These are phyloP conservation scores for Pythium rishiriense DNA, from an alignment of 352 stramenopile genomes.

Conservation along the genomic window DNA sequence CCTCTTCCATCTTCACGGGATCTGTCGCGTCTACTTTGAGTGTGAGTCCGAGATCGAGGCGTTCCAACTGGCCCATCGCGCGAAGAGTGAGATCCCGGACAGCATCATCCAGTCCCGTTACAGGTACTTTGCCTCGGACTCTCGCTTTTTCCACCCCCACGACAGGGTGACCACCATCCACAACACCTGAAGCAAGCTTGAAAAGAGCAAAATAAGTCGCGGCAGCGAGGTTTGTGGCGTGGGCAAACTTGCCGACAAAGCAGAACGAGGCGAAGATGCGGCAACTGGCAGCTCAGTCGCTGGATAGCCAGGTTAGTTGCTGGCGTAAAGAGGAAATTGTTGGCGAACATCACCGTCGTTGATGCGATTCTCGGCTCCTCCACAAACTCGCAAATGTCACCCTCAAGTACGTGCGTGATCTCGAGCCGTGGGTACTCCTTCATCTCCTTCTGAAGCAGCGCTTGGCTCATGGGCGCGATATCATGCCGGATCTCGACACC, in stretches of 20 bases:
- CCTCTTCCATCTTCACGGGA: not conserved
- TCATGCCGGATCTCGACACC: conserved; percentile 7
- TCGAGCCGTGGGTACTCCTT: not conserved
- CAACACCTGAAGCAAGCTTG: not conserved
- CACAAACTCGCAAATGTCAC: not conserved
- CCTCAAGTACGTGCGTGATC: not conserved
- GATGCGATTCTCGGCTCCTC: not conserved
- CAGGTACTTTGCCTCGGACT: not conserved
- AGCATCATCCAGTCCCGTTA: not conserved
- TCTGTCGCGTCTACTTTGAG: conserved; percentile 4
- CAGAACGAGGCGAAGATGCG: not conserved
- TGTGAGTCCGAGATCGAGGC: not conserved
- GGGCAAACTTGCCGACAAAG: not conserved
- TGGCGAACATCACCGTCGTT: conserved; percentile 4
- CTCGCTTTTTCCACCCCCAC: not conserved
- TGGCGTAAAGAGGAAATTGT: conserved; percentile 7
- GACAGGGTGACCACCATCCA: not conserved
- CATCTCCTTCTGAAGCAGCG: not conserved
- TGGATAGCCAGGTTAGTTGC: conserved; percentile 3
- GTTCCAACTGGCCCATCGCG: not conserved
- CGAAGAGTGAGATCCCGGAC: conserved; percentile 1
- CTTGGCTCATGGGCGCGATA: not conserved
- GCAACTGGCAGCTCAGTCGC: not conserved
- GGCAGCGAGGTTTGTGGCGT: conserved; percentile 5
- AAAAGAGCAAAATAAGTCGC: conserved; percentile 2